These are phyloP conservation scores for Pseudoneurospora amorphoporcata DNA, from an alignment of 495 filamentous ascomycete species.

Conservation along the genomic window DNA sequence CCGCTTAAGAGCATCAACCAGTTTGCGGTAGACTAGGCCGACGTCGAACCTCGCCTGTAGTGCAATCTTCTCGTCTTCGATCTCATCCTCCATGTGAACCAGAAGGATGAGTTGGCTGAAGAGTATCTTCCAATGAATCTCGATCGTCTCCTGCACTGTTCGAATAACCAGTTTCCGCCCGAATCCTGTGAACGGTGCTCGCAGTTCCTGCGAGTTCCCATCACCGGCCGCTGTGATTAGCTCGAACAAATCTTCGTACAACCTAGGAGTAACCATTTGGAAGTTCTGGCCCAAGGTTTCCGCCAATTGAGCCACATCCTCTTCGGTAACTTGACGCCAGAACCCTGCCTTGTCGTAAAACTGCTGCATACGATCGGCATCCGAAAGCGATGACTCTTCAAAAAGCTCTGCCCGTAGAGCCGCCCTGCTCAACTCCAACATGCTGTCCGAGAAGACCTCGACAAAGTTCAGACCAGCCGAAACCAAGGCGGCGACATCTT, in stretches of 20 bases:
- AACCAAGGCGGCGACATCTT: constrained; percentile 38
- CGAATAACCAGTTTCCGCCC: constrained; percentile 63
- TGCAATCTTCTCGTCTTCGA: constrained; percentile 48
- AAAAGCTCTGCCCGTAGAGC: constrained; percentile 60
- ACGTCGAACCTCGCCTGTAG: constrained; percentile 54
- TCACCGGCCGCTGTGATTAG: constrained; percentile 32
- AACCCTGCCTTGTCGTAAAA: constrained; percentile 67
- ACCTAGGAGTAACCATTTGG: constrained; percentile 41
- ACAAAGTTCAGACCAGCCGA: constrained; percentile 50
- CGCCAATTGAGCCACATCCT: constrained; percentile 46
- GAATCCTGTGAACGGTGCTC: constrained; percentile 50
- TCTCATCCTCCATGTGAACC: constrained; percentile 70
- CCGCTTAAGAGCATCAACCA: constrained; percentile 58
- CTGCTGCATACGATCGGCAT: constrained; percentile 55
- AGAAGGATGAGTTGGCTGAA: constrained; percentile 76
- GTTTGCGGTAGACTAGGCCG: constrained; percentile 51
- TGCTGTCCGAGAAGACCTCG: constrained; percentile 49
- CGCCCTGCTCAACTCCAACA: constrained; percentile 48
- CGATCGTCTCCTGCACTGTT: constrained; percentile 67
- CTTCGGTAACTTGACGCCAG: constrained; percentile 61
- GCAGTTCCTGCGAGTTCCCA: constrained; percentile 23
- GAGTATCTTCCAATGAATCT: constrained; percentile 56
- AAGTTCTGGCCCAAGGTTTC: constrained; percentile 48
- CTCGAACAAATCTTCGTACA: constrained; percentile 37
- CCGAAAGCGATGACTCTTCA: constrained; percentile 51